Base-by-base conservation (phyloP, 345 rosid species). In the Isatis tinctoria region DNA sequence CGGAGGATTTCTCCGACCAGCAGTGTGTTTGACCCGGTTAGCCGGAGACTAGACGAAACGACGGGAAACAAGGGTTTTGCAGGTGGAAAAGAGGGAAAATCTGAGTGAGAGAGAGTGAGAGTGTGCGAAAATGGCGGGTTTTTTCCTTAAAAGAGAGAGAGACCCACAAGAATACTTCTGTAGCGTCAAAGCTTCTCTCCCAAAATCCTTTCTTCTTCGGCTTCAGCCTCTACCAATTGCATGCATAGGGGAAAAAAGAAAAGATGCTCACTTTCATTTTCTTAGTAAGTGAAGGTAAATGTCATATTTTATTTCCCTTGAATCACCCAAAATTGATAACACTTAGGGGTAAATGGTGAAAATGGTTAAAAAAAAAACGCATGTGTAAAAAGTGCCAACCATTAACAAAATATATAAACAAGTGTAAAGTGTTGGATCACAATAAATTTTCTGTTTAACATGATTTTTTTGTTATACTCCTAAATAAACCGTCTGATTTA, bases 61-160 rank as follows among this genome's bases (percentile, higher is more conserved):
- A n/a, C 18, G 33, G 48, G 30, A 37, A 39, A 60, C 16, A 28
- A 66, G 45, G 68, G 68, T 40, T 73, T 60, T 51, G 41, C 3
- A 58, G 52, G 43, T 10, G 54, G 58, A 16, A 30, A 44, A 65
- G 71, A 65, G 10, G 39, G 37, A 24, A 65, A 64, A 43, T 73
- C 72, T 16, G 58, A 64, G 47, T 28, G 63, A 32, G 53, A 2
- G 70, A 32, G 63, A 16, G 67, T 32, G 65, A 41, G 65, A 52
- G 65, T 16, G 39, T 36, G 30, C 60, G 60, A 74, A 60, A 67
- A 67, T 67, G 68, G 78, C 60, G 20, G 67, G 66, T 2, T 27
- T 35, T 22, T 53, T 17, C 14, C 3, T 10, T 18, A 7, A 44
- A 43, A 43, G 67, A 27, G 33, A 58, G 57, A 16, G 37, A n/a